These are phyloP conservation scores for Fragilariopsis cylindrus DNA, from an alignment of 108 stramenopile genomes.

Conservation along the genomic window DNA sequence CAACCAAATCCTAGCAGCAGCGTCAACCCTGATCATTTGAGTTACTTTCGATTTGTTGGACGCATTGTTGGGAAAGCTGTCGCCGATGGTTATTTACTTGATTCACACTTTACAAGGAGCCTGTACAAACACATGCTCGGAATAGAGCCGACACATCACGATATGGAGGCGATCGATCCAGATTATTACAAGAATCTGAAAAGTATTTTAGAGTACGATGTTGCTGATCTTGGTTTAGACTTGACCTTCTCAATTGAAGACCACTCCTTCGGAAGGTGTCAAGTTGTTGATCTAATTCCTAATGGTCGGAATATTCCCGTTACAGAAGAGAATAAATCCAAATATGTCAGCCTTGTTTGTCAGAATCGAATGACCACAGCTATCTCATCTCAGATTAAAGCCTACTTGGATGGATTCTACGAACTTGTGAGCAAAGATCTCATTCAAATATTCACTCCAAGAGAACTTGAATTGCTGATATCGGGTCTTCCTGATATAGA, in stretches of 20 bases:
- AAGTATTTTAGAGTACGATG: constrained; percentile 87
- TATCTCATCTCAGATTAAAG: constrained; percentile 93
- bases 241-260: constrained; percentile 90
- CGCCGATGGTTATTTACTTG: constrained; percentile 94
- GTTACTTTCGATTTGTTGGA: constrained; percentile 96
- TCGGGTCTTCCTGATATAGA: constrained; percentile 98
- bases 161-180: constrained; percentile 99
- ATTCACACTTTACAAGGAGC: constrained; percentile 97
- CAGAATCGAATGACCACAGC: constrained; percentile 96
- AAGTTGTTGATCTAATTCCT: constrained; percentile 88
- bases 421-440: constrained; percentile 95
- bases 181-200: constrained; percentile 97
- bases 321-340: constrained; percentile 90
- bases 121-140: constrained; percentile 99
- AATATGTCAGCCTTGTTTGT: constrained; percentile 94
- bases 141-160: constrained; percentile 85
- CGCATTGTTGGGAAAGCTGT: constrained; percentile 98
- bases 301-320: constrained; percentile 91
- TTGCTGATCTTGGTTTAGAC: constrained; percentile 93
- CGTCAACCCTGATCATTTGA: constrained; percentile 94
- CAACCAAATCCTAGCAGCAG: constrained; percentile 96
- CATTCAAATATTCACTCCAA: constrained; percentile 93
- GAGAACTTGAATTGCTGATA: constrained; percentile 96
- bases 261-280: constrained; percentile 82
- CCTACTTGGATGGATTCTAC: constrained; percentile 94